phyloP scores from a whole-genome alignment of 768 basidiomycete species.

The Pleurotus eryngii region DNA sequence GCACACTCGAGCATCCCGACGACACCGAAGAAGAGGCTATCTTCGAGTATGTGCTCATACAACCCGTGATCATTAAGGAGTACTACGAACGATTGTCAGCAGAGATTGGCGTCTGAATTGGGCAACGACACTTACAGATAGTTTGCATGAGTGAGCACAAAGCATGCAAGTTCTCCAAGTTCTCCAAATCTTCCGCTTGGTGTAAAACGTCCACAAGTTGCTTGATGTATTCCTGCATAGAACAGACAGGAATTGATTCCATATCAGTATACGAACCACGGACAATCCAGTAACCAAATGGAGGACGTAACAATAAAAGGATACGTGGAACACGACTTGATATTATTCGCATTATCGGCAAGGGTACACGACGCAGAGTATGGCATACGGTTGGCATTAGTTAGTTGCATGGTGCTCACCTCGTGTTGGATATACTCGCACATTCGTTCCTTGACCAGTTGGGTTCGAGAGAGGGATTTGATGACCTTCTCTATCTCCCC shows the following conservation, averaged over 20 bases:
- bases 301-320: background rate
- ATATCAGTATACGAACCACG: constrained; percentile 15
- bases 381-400: background rate
- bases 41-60: constrained; percentile 93
- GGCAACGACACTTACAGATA: constrained; percentile 59
- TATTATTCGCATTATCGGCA: constrained; percentile 6
- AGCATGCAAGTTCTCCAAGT: constrained; percentile 84
- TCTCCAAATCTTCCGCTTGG: constrained; percentile 92
- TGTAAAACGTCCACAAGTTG: constrained; percentile 79
- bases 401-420: constrained; percentile 43
- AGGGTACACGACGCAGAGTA: constrained; percentile 1
- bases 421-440: constrained; percentile 86
- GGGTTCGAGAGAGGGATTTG: constrained; percentile 70
- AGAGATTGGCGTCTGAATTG: background rate
- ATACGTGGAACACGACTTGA: constrained; percentile 2
- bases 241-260: constrained; percentile 25
- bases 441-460: constrained; percentile 73
- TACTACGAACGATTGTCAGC: constrained; percentile 45
- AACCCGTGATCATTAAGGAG: constrained; percentile 92
- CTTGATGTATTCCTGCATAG: constrained; percentile 79
- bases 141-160: constrained; percentile 92
- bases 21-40: constrained; percentile 89
- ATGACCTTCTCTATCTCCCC: constrained; percentile 77
- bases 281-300: background rate
- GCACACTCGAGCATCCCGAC: constrained; percentile 96